These are phyloP conservation scores for Claviceps paspali DNA, from an alignment of 2,329 filamentous ascomycete species.

Conservation along the genomic window DNA sequence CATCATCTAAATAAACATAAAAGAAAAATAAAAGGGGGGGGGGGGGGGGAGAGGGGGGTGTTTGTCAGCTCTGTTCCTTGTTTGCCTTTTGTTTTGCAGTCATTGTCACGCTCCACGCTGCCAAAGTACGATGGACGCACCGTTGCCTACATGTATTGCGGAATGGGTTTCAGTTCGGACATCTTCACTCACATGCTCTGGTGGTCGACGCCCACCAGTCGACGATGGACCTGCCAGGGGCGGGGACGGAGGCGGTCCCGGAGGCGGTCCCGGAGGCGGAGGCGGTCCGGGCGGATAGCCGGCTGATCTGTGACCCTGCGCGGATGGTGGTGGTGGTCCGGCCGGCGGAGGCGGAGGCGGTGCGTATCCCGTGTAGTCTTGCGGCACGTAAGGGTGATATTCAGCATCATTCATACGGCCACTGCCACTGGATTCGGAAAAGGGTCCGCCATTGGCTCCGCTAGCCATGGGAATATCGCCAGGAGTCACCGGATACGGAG, in stretches of 20 bases:
- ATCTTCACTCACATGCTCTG: conserved; percentile 30
- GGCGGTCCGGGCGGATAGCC: conserved; percentile 8
- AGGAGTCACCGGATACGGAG: conserved; percentile 22
- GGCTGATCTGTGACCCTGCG: conserved; percentile 5
- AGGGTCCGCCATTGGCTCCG: conserved; percentile 7
- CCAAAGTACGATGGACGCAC: conserved; percentile 21
- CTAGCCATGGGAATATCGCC: conserved; percentile 7
- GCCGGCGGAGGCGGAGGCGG: conserved; percentile 21
- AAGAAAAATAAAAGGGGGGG: background rate
- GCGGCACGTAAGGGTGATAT: conserved; percentile 25
- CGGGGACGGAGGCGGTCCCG: too few species aligned
- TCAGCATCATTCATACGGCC: conserved; percentile 14
- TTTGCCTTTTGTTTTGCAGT: background rate
- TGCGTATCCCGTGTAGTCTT: conserved; percentile 26
- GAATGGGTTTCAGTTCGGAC: conserved; percentile 13
- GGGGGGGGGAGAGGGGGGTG: too few species aligned
- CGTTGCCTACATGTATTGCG: conserved; percentile 17
- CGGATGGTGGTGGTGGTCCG: conserved; percentile 12
- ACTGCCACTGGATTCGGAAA: conserved; percentile 15
- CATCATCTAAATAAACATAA: conserved; percentile 12
- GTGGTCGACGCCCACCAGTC: conserved; percentile 18
- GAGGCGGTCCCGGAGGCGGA: conserved; percentile 15
- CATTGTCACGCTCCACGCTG: conserved; percentile 5
- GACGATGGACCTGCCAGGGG: conserved; percentile 19
- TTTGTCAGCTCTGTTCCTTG: conserved; percentile 9